Base-by-base conservation (phyloP, 192 early-diverging fungal genomes). In the Coemansia umbellata region DNA sequence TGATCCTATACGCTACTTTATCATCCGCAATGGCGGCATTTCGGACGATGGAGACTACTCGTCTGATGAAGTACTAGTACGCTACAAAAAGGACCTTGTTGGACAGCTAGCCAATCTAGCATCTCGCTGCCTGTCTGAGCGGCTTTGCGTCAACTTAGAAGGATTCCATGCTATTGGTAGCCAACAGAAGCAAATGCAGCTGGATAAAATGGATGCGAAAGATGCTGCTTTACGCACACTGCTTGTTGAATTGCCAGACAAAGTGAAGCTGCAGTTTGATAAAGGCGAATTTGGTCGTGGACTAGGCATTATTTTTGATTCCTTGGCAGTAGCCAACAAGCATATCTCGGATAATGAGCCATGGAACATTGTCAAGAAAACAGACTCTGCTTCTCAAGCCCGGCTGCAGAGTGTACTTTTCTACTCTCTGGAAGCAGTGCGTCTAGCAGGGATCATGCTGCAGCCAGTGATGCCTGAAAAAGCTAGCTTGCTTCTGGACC, bases 11-110 rank as follows among this genome's bases (percentile, higher is more conserved):
- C 83, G 94, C 26, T 98, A 89, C 50, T 98, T 85, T 66, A 78
- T 98, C 28, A 84, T 95, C 53, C 85, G 90, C 22, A 89, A 96
- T 77, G 93, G 95, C 30, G 91, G 93, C 1, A 78, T 95, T 37
- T 80, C 79, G 9, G 75, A 94, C 55, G 95, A 98, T 53, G 82
- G 86, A 30, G 88, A 88, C 41, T 94, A 90, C 51, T 89, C 90
- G 4, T 58, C 78, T 0, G 81, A 81, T 11, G 73, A 81, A 41
- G 81, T 95, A 14, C 42, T 69, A 27, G 76, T 69, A 52, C 74
- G 90, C 28, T 91, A 92, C 67, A 82, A 78, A 41, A 88, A 91
- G 57, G 81, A 87, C 52, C 78, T 95, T 17, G 89, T 79, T 8
- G 85, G 88, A 1, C 91, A 90, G 67, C 78, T 93, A 8, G 93